Percentiles rank a stretch among this genome's conserved stretches.
Evolutionary conservation across 2,329 filamentous ascomycete genomes (phyloP).

Genomic region (Tolypocladium sp.): DNA sequence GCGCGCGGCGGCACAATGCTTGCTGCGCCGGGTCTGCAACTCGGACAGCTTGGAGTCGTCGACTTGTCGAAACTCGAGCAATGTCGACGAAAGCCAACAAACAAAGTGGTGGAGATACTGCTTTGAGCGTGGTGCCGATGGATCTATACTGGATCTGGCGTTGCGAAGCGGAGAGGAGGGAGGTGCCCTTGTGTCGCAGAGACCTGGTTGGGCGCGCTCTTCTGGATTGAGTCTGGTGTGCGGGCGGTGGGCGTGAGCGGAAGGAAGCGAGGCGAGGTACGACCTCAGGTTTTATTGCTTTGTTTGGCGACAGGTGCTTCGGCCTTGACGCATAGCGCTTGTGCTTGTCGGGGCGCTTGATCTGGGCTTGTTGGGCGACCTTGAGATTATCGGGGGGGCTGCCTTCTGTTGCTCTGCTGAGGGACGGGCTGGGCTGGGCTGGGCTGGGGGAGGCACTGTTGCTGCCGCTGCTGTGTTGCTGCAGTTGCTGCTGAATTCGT

Average conservation of each 20-base stretch:
- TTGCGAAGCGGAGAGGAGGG: conserved; percentile 38
- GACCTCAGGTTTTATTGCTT: conserved; percentile 7
- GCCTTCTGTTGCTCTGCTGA: neutral
- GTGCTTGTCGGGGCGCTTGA: conserved; percentile 4
- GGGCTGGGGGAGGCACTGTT: neutral
- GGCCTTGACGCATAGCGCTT: conserved; percentile 7
- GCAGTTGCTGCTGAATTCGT: neutral
- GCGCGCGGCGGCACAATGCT: neutral
- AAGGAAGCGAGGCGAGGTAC: conserved; percentile 29
- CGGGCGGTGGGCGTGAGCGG: conserved; percentile 19
- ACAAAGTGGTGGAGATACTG: conserved; percentile 50
- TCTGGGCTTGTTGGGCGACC: neutral
- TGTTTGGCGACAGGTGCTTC: conserved; percentile 4
- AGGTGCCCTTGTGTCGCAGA: conserved; percentile 43
- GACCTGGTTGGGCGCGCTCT: conserved; percentile 41
- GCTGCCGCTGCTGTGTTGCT: neutral
- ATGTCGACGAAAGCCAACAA: conserved; percentile 37
- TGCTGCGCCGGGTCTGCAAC: neutral
- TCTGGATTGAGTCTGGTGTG: conserved; percentile 28
- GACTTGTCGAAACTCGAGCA: neutral
- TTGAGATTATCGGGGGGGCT: neutral
- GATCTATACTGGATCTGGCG: conserved; percentile 58
- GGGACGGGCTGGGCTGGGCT: neutral
- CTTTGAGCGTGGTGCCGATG: conserved; percentile 57
- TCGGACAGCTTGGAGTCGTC: conserved; percentile 2